These are phyloP conservation scores for Phanerochaete carnosa DNA, from an alignment of 768 basidiomycete genomes.

Conservation along the genomic window DNA sequence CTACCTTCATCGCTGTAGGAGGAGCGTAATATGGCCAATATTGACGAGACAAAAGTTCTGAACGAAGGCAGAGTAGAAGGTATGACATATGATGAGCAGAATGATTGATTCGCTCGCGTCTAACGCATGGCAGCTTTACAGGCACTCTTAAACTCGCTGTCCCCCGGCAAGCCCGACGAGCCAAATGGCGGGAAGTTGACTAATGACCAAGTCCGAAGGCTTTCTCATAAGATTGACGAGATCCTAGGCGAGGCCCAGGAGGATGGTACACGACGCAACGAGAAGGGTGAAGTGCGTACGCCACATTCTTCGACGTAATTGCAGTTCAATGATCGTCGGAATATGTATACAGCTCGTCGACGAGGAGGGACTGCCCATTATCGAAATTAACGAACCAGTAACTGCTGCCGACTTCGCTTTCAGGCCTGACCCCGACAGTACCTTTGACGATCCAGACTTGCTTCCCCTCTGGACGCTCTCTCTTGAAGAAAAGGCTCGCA, in stretches of 20 bases:
- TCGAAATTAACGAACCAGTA: constrained; percentile 69
- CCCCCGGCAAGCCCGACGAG: constrained; percentile 17
- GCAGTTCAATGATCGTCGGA: constrained; percentile 13
- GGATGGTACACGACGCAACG: constrained; percentile 38
- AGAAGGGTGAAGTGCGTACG: constrained; percentile 61
- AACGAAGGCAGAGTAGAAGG: constrained; percentile 34
- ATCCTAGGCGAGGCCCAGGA: constrained; percentile 45
- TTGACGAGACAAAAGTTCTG: constrained; percentile 22
- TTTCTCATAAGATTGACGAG: constrained; percentile 60
- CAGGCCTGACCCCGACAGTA: constrained; percentile 10
- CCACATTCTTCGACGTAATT: constrained; percentile 2
- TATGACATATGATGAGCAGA: constrained; percentile 12
- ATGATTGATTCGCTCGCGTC: not conserved
- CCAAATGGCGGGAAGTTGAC: constrained; percentile 29
- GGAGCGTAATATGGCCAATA: not conserved
- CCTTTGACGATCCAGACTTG: constrained; percentile 40
- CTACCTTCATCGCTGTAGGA: constrained; percentile 6
- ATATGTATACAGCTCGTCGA: constrained; percentile 53
- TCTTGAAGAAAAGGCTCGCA: constrained; percentile 42
- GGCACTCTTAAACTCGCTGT: constrained; percentile 36
- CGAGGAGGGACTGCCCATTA: constrained; percentile 76
- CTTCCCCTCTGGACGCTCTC: constrained; percentile 46
- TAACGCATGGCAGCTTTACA: constrained; percentile 31
- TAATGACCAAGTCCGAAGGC: constrained; percentile 45
- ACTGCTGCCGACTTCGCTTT: constrained; percentile 19